Base-by-base conservation (phyloP, 169 alveolate genomes). In the Eimeria maxima region DNA sequence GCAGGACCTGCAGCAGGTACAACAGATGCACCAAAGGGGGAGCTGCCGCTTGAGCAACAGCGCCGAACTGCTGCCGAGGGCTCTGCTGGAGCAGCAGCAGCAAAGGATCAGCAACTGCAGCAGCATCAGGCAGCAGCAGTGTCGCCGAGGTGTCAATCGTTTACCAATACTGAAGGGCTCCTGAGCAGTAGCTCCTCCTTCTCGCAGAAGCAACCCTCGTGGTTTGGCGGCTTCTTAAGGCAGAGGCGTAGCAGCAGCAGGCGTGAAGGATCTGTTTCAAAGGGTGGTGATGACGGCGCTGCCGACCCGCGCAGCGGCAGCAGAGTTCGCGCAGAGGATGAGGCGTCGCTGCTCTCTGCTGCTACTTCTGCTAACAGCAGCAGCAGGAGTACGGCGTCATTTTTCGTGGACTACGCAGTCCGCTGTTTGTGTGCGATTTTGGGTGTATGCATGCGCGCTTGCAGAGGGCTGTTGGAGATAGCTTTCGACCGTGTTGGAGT, bases 161-260 rank as follows among this genome's bases (percentile, higher is more conserved):
- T 14, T 24, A 53, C 90, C 24, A 55, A 6, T n/a, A 14, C 60
- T 2, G 71, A 55, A 29, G 91, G 65, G 44, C 42, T 42, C n/a
- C 14, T 53, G 78, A 24, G 60, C 90, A 81, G 91, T 50, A 81
- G 71, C 73, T 11, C 42, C 53, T 24, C 27, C n/a, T 33, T n/a
- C 24, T 6, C 73, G 0, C 73, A 50, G 73, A 81, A 45, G 73
- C 55, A 81, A 27, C 16, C 78, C 16, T 45, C 71, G 3, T 55
- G 90, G 90, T 47, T 81, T 14, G 3, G 24, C 10, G 90, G 90
- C 1, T n/a, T 81, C 10, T 73, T 81, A n/a, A 69, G 90, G 50
- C 65, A 55, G 50, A 18, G 90, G 24, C 90, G 90, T 47, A 80
- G 89, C 87, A 76, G 87, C 87, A 73, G 84, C 84, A 73, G 55